Conservation (phyloP, 306 rosid species). For the Fagus crenata region DNA sequence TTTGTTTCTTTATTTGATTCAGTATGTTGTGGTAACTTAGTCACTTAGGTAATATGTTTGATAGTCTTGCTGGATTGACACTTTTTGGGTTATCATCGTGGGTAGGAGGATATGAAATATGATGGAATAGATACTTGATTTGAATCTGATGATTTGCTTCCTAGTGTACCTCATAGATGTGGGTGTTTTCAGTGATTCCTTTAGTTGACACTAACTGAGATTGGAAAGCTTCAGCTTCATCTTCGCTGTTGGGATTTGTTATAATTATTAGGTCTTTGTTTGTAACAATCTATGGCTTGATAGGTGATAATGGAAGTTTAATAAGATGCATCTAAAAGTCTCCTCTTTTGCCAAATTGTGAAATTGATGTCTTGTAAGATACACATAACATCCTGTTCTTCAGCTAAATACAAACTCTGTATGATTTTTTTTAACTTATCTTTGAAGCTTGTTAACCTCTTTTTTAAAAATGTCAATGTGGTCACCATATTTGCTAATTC, state of each 20-base stretch:
- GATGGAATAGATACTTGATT: neutral
- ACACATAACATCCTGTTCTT: neutral
- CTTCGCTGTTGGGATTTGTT: slow-evolving; percentile 1
- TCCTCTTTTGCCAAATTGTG: neutral
- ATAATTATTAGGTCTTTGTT: neutral
- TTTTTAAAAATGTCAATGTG: slow-evolving; percentile 20
- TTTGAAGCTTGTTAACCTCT: too few relatives aligned
- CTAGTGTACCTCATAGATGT: neutral
- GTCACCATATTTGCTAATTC: slow-evolving; percentile 11
- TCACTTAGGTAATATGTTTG: neutral
- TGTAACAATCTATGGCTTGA: neutral
- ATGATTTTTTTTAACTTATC: too few relatives aligned
- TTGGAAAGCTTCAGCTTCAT: neutral
- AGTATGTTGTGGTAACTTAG: neutral
- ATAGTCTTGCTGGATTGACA: neutral
- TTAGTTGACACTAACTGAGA: neutral
- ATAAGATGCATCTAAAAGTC: neutral
- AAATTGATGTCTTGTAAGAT: neutral
- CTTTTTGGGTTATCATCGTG: neutral
- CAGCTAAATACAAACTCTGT: neutral
- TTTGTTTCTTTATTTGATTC: neutral
- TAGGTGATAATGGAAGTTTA: neutral
- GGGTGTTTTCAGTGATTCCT: neutral
- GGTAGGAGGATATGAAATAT: neutral
- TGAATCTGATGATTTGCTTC: neutral